Evolutionary conservation across 2,329 filamentous ascomycete species (phyloP), one percentile per base, ranked within the genome.

Genomic region (Xylaria sp.): DNA sequence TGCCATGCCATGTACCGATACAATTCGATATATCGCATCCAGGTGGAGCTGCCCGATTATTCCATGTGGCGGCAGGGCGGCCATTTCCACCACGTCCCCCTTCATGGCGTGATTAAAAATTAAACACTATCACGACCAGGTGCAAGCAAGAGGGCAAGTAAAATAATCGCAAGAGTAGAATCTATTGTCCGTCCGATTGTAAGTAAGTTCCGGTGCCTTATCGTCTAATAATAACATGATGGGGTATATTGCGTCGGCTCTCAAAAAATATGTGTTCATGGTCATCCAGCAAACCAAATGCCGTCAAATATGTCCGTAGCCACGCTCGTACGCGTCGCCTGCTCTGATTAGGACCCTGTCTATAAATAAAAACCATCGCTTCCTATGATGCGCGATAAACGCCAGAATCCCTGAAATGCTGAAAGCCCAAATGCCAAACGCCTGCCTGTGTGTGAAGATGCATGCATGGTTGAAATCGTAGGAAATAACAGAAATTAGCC

Each of bases 401-500:
- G 16, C 29, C 29, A 13, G 29, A 34, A 34, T 13, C 29, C 29
- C 29, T 13, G 11, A 26, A 6, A 26, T 26, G 24, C n/a, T 37
- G 7, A 34, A 34, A 34, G n/a, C n/a, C n/a, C 24, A 26, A 34
- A 34, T 34, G 29, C 29, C 16, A 13, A 34, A 34, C 29, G 29
- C 29, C 29, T 34, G 29, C 29, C 29, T 13, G 9, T 22, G 20
- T 44, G 16, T 34, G 29, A 34, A 34, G 29, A 34, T 34, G 29
- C 29, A 11, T 13, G 9, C 3, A 34, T 7, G 11, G 16, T 34
- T 34, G 4, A 7, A 13, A 34, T 11, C 11, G 5, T 26, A 11
- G 16, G 44, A 44, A 49, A 7, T 48, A 29, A 17, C 34, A 19
- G 45, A 20, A n/a, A 48, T 45, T 34, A n/a, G 26, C 26, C 43